Percentiles rank a stretch among this genome's conserved stretches.
Conservation (phyloP, 2,329 filamentous ascomycete species). For the Claviceps sorghi region DNA sequence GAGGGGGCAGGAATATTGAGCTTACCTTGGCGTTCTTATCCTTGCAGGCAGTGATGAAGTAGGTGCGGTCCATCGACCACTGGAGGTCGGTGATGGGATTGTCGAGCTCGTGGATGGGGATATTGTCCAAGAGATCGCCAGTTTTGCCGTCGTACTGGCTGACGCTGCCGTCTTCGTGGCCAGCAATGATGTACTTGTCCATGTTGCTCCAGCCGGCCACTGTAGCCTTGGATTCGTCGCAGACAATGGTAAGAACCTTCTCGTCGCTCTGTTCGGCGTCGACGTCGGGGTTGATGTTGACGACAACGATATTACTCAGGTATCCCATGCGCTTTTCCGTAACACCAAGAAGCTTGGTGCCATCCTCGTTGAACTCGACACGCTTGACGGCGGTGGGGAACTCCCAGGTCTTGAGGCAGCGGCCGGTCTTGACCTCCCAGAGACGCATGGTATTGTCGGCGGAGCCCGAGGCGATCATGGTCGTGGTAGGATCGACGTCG, state of each 20-base stretch:
- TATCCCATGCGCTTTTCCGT: conserved; percentile 98
- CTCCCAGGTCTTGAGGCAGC: conserved; percentile 92
- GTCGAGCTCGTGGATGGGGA: conserved; percentile 74
- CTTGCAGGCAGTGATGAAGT: conserved; percentile 96
- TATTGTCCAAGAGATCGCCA: conserved; percentile 68
- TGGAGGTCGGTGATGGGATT: conserved; percentile 80
- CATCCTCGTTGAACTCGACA: conserved; percentile 94
- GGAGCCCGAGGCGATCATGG: conserved; percentile 84
- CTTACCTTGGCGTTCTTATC: conserved; percentile 88
- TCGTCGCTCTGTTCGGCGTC: conserved; percentile 75
- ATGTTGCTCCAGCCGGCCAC: conserved; percentile 95
- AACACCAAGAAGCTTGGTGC: conserved; percentile 75
- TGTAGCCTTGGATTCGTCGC: conserved; percentile 90
- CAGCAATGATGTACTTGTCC: conserved; percentile 90
- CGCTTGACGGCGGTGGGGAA: conserved; percentile 95
- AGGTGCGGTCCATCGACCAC: conserved; percentile 85
- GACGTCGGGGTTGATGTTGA: conserved; percentile 75
- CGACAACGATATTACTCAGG: conserved; percentile 82
- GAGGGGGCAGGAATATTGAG: background rate
- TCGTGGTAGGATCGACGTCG: conserved; percentile 84
- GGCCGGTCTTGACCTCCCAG: conserved; percentile 90
- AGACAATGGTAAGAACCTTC: conserved; percentile 73
- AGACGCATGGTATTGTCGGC: conserved; percentile 97
- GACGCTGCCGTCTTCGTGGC: conserved; percentile 90
- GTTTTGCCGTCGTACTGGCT: conserved; percentile 87